These are phyloP conservation scores for Rhododendron williamsianum DNA, from an alignment of 148 eudicot genomes.

Conservation along the genomic window DNA sequence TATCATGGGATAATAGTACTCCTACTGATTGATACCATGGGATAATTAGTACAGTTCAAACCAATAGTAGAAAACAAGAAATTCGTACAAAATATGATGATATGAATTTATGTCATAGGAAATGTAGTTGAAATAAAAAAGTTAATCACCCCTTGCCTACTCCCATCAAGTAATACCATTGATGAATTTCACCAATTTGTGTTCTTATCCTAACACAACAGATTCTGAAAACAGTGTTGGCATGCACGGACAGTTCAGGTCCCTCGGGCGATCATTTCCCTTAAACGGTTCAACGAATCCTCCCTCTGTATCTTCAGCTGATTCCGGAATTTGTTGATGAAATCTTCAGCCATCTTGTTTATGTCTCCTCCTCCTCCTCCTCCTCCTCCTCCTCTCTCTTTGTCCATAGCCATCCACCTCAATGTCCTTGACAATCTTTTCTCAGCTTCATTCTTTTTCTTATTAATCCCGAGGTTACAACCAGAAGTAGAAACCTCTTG, in stretches of 20 bases:
- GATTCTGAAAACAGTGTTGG: not conserved
- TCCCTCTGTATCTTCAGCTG: slow-evolving; percentile 25
- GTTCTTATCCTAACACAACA: not conserved
- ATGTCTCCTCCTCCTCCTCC: slow-evolving; percentile 8
- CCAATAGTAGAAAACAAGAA: not conserved
- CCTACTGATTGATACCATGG: not conserved
- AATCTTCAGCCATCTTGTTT: slow-evolving; percentile 8
- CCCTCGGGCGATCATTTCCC: slow-evolving; percentile 18
- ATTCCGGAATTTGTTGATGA: slow-evolving; percentile 5
- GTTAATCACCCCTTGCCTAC: not conserved
- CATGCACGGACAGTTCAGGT: not conserved
- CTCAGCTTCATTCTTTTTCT: not conserved
- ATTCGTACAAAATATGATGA: not conserved
- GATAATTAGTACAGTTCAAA: not conserved
- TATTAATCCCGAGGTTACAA: not conserved
- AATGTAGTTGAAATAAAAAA: no score
- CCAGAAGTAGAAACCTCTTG: not conserved
- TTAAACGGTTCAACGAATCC: slow-evolving; percentile 21
- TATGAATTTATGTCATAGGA: no score
- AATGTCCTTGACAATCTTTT: not conserved
- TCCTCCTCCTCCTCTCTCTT: not conserved
- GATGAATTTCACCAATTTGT: not conserved
- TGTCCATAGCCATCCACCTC: not conserved
- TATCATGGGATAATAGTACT: no score
- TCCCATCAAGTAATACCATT: not conserved